These are phyloP conservation scores for Porphyrellus cyaneotinctus DNA, from an alignment of 768 basidiomycete species.

Conservation along the genomic window DNA sequence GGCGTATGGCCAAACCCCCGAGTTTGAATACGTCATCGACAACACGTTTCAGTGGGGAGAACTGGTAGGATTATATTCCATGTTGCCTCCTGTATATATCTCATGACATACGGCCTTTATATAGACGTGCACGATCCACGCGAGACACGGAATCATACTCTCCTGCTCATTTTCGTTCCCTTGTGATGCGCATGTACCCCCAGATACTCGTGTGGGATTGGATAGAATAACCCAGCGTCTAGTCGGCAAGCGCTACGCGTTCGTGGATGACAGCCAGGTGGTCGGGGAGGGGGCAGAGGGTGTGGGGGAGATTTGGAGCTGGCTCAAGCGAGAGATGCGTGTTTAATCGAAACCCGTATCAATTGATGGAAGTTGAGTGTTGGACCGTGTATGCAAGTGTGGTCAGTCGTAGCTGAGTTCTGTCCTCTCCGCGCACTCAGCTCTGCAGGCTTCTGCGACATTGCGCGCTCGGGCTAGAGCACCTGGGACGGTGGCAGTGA, in stretches of 20 bases:
- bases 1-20: constrained; percentile 90
- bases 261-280: constrained; percentile 28
- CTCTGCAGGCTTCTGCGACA: too few relatives aligned
- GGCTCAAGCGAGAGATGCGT: constrained; percentile 21
- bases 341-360: background rate
- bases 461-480: too few relatives aligned
- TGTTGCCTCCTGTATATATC: background rate
- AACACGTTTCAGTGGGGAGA: constrained; percentile 50
- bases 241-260: constrained; percentile 38
- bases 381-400: too few relatives aligned
- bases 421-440: too few relatives aligned
- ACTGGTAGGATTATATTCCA: constrained; percentile 34
- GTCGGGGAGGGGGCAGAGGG: background rate
- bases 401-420: too few relatives aligned
- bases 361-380: too few relatives aligned
- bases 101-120: background rate
- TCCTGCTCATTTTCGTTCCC: constrained; percentile 12
- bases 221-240: constrained; percentile 25
- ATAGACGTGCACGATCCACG: constrained; percentile 46
- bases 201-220: background rate
- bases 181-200: background rate
- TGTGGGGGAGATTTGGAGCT: constrained; percentile 26
- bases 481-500: background rate
- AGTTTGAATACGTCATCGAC: constrained; percentile 67
- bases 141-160: constrained; percentile 58